These are phyloP conservation scores for Calendula officinalis DNA, from an alignment of 129 eudicot species.

Conservation along the genomic window DNA sequence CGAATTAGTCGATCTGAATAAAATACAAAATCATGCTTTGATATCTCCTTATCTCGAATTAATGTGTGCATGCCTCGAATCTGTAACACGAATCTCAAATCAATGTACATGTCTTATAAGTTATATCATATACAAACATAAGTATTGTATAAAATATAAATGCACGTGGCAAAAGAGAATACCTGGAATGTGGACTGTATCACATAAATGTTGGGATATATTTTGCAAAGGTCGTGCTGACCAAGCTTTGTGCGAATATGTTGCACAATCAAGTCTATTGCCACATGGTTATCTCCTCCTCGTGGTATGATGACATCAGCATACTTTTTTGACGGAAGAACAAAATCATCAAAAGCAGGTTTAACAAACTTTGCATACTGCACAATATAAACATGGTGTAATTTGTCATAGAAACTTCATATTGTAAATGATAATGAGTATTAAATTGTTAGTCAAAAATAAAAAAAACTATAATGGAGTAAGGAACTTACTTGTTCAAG, in stretches of 20 bases:
- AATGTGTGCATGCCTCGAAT: constrained; percentile 97
- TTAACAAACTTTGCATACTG: constrained; percentile 96
- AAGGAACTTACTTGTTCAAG: constrained; percentile 77
- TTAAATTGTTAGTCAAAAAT: background rate
- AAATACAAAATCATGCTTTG: constrained; percentile 91
- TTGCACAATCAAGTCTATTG: constrained; percentile 93
- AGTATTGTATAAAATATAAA: too few relatives aligned
- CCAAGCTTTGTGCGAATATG: constrained; percentile 71
- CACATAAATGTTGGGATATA: constrained; percentile 76
- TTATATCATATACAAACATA: background rate
- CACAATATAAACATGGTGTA: constrained; percentile 18
- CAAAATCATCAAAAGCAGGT: constrained; percentile 93
- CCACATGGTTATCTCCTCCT: constrained; percentile 97
- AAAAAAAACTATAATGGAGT: constrained; percentile 10
- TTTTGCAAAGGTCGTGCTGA: constrained; percentile 49
- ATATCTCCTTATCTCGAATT: constrained; percentile 80
- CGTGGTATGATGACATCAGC: constrained; percentile 97
- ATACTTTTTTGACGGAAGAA: constrained; percentile 89
- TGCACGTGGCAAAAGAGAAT: constrained; percentile 12
- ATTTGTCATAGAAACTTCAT: too few relatives aligned
- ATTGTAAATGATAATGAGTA: background rate
- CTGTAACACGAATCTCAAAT: constrained; percentile 45
- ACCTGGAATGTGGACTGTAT: constrained; percentile 97
- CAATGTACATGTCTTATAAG: constrained; percentile 3
- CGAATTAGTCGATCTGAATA: constrained; percentile 89